phyloP scores from a whole-genome alignment of 2,329 filamentous ascomycete genomes.

The Chaetomium sp. region DNA sequence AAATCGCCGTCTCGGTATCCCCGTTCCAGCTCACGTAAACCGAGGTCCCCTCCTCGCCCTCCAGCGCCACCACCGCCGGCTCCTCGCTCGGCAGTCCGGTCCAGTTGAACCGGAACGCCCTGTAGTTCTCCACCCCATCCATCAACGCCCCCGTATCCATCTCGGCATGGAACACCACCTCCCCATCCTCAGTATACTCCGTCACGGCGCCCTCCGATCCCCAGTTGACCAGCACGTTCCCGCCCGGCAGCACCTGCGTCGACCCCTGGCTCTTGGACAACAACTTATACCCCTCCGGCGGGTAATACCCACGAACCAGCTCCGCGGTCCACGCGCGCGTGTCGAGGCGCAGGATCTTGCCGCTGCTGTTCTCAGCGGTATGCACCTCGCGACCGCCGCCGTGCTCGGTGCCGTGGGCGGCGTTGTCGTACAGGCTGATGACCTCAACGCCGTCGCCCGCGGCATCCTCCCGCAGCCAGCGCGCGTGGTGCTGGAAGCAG shows the following conservation, averaged over 20 bases:
- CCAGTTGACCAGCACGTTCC: constrained; percentile 60
- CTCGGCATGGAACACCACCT: constrained; percentile 55
- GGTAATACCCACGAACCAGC: constrained; percentile 50
- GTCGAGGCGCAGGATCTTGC: constrained; percentile 50
- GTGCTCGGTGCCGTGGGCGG: constrained; percentile 48
- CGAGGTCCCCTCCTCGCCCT: constrained; percentile 30
- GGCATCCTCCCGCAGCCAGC: constrained; percentile 40
- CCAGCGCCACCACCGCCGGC: constrained; percentile 37
- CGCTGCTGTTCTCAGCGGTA: constrained; percentile 42
- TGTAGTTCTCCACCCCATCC: constrained; percentile 51
- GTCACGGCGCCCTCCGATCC: constrained; percentile 52
- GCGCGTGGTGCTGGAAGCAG: constrained; percentile 52
- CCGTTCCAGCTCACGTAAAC: constrained; percentile 51
- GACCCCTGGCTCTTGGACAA: constrained; percentile 42
- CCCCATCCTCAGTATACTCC: constrained; percentile 51
- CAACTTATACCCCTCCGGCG: constrained; percentile 39
- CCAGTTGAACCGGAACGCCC: constrained; percentile 58
- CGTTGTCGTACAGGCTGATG: constrained; percentile 55
- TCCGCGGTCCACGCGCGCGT: constrained; percentile 47
- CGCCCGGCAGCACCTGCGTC: constrained; percentile 57
- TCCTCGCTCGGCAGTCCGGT: constrained; percentile 48
- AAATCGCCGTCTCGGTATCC: constrained; percentile 42
- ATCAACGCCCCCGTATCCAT: constrained; percentile 43
- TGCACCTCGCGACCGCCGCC: constrained; percentile 35
- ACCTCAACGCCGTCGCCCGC: constrained; percentile 38